Conservation (phyloP, 1,139 yeast species). For the Blastobotrys illinoisensis region DNA sequence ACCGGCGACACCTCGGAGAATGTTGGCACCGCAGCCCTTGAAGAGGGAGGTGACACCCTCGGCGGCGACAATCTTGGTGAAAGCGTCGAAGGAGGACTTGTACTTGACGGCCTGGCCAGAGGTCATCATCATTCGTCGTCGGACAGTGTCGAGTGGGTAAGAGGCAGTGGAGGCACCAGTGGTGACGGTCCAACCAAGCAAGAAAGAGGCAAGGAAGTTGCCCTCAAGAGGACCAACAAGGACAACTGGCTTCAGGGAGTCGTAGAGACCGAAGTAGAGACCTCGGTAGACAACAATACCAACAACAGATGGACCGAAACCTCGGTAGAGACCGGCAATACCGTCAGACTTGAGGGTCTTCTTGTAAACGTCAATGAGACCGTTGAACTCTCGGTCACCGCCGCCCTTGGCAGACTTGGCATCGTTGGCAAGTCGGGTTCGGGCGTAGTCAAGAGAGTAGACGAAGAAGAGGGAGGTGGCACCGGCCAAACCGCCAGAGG, state of each 20-base stretch:
- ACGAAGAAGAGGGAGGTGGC: conserved; percentile 69
- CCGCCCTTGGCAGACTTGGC: conserved; percentile 63
- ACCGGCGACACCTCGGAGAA: conserved; percentile 84
- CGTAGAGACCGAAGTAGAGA: conserved; percentile 76
- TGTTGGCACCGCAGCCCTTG: conserved; percentile 87
- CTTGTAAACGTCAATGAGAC: conserved; percentile 70
- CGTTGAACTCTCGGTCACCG: conserved; percentile 75
- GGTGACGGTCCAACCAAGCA: conserved; percentile 75
- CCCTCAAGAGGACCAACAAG: conserved; percentile 69
- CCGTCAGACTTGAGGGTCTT: conserved; percentile 73
- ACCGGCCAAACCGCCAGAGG: conserved; percentile 82
- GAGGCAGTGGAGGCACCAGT: conserved; percentile 76
- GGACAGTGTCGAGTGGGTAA: conserved; percentile 76
- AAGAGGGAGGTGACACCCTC: conserved; percentile 69
- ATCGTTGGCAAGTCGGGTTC: conserved; percentile 80
- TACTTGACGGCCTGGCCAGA: conserved; percentile 77
- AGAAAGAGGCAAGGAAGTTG: conserved; percentile 66
- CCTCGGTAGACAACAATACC: conserved; percentile 83
- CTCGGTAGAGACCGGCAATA: conserved; percentile 77
- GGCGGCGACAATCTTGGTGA: conserved; percentile 62
- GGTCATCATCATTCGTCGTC: conserved; percentile 88
- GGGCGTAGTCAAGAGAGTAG: conserved; percentile 77
- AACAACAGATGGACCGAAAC: conserved; percentile 76
- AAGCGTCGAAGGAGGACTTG: conserved; percentile 70
- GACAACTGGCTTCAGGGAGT: conserved; percentile 70